Percentiles rank a stretch among this genome's conserved stretches.
Conservation (phyloP, 1,139 yeast species). For the Hemisphaericaspora lyxosophila region DNA sequence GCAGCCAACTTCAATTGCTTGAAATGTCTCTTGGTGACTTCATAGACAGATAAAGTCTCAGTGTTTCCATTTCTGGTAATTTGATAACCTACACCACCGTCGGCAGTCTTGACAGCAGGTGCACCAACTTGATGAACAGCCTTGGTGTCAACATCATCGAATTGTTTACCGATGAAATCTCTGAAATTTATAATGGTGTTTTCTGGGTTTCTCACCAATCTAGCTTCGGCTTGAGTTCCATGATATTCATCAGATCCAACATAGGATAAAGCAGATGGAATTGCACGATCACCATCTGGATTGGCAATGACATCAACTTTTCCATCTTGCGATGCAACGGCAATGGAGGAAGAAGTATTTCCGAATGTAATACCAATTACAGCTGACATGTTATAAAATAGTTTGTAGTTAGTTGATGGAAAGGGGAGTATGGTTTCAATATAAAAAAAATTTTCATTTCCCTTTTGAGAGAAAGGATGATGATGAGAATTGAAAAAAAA, state of each 20-base stretch:
- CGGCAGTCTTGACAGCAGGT: slow-evolving; percentile 62
- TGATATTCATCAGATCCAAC: slow-evolving; percentile 95
- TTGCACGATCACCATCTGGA: slow-evolving; percentile 98
- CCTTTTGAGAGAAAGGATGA: background rate
- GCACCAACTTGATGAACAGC: slow-evolving; percentile 58
- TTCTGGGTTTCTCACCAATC: slow-evolving; percentile 83
- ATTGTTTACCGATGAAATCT: slow-evolving; percentile 81
- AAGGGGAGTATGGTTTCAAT: background rate
- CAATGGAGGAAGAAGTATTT: slow-evolving; percentile 92
- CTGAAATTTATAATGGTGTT: slow-evolving; percentile 91
- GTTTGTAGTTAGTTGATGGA: no score
- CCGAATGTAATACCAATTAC: slow-evolving; percentile 97
- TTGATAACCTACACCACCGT: slow-evolving; percentile 71
- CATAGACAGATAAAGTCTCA: slow-evolving; percentile 62
- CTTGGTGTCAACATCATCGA: slow-evolving; percentile 69
- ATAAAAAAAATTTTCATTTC: background rate
- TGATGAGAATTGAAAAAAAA: background rate
- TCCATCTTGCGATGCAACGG: slow-evolving; percentile 83
- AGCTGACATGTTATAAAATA: slow-evolving; percentile 45
- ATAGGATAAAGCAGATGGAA: slow-evolving; percentile 89
- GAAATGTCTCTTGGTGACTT: slow-evolving; percentile 82
- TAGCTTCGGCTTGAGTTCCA: slow-evolving; percentile 94
- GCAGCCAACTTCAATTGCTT: slow-evolving; percentile 84
- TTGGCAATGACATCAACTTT: slow-evolving; percentile 96
- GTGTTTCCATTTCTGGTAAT: slow-evolving; percentile 49